Conservation (phyloP, 352 stramenopile genomes). For the Blastocystis hominis region DNA sequence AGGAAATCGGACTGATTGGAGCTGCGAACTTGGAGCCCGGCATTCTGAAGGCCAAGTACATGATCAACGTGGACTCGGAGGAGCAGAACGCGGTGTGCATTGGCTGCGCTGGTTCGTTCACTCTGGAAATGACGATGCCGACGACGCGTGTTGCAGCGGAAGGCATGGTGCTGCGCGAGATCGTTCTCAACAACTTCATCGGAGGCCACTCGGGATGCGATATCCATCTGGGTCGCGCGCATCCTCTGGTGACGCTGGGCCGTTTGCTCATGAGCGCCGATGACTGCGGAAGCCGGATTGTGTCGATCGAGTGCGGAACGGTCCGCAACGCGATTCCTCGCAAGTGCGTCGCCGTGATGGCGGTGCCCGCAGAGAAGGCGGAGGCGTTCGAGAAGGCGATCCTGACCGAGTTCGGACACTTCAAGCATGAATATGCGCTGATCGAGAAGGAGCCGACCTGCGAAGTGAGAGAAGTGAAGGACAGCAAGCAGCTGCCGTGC, state of each 20-base stretch:
- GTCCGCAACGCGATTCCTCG: constrained; percentile 56
- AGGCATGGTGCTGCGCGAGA: background rate
- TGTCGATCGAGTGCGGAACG: constrained; percentile 52
- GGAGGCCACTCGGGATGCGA: constrained; percentile 53
- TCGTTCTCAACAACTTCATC: constrained; percentile 54
- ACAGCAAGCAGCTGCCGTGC: background rate
- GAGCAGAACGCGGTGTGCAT: constrained; percentile 46
- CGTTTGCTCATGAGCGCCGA: constrained; percentile 1
- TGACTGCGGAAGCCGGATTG: background rate
- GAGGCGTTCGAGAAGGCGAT: constrained; percentile 5
- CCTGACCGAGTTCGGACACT: constrained; percentile 4
- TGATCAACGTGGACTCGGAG: constrained; percentile 57
- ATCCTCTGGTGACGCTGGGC: constrained; percentile 39
- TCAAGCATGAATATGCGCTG: constrained; percentile 32
- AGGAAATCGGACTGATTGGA: constrained; percentile 50
- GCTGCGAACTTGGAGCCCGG: constrained; percentile 5
- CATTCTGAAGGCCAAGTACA: constrained; percentile 55
- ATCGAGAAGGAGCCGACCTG: constrained; percentile 49
- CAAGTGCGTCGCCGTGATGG: constrained; percentile 50
- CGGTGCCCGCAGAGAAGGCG: constrained; percentile 30
- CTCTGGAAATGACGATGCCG: constrained; percentile 50
- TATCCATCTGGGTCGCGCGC: constrained; percentile 48
- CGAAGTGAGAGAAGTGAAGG: background rate
- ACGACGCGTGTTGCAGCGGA: background rate
- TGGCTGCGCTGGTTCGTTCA: constrained; percentile 48